These are phyloP conservation scores for Ophiostoma novo-ulmi DNA, from an alignment of 2,329 filamentous ascomycete species.

Conservation along the genomic window DNA sequence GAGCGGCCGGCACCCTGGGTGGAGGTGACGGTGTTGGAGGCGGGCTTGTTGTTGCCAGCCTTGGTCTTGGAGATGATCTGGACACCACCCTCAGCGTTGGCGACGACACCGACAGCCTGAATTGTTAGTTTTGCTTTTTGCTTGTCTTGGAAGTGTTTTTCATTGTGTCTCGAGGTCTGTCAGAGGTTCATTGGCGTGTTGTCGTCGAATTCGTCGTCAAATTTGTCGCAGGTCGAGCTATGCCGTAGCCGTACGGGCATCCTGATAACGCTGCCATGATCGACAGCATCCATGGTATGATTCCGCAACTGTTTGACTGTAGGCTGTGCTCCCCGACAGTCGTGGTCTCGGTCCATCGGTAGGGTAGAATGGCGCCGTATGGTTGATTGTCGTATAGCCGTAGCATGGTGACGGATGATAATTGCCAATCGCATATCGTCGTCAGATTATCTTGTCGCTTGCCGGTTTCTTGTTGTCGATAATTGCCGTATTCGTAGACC, in stretches of 20 bases:
- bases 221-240: background rate
- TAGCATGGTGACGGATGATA: background rate
- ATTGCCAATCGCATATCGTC: background rate
- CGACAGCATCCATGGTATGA: background rate
- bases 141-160: too few relatives aligned
- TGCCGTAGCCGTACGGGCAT: background rate
- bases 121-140: slow-evolving; percentile 21
- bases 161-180: background rate
- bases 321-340: too few relatives aligned
- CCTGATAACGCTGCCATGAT: background rate
- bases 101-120: slow-evolving; percentile 75
- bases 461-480: background rate
- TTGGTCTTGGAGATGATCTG: slow-evolving; percentile 78
- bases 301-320: background rate
- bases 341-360: background rate
- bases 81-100: slow-evolving; percentile 73
- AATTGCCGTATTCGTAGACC: background rate
- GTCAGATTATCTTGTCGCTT: background rate
- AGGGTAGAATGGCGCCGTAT: background rate
- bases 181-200: background rate
- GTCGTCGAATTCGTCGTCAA: background rate
- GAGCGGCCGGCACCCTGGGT: slow-evolving; percentile 68
- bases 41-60: slow-evolving; percentile 65
- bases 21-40: slow-evolving; percentile 57
- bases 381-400: background rate